Evolutionary conservation across 2,329 filamentous ascomycete species (phyloP), one percentile per base, ranked within the genome.

Genomic region (Colletotrichum spaethianum): DNA sequence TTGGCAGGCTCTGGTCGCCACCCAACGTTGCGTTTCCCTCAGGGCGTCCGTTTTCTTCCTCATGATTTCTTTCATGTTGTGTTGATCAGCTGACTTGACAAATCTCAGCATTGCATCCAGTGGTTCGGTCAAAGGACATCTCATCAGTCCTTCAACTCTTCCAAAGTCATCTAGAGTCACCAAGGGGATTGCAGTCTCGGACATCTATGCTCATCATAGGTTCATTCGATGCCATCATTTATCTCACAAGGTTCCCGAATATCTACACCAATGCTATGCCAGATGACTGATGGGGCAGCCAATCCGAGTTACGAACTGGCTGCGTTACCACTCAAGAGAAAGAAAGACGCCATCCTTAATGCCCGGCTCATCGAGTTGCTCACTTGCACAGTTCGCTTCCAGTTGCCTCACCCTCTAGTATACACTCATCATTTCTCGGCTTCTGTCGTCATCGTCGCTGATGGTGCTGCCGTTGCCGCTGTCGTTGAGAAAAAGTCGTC

Each of bases 181-280:
- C 12, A 4, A 8, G 33, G 18, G 53, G 11, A 23, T 6, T 28
- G 18, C 18, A 16, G 33, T 20, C 7, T 31, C 18, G 8, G 42
- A 52, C 2, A 56, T 14, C 44, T 36, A 44, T 20, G 20, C 52
- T 56, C 28, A 23, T 23, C 53, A 20, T n/a, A 50, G 14, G 31
- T 18, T 50, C 33, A 16, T 57, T 56, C 40, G 20, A 44, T 7
- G 44, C 16, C 62, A 46, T 42, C 63, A 46, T 70, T 46, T 67
- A 56, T 56, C 48, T 23, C 48, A 67, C 67, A 67, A 46, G 31
- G 16, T 61, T n/a, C 31, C 40, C 38, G 42, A 55, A 28, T 44
- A 55, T 61, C 23, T 61, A 61, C 63, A 67, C 48, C 68, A 65
- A 62, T 56, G 63, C 68, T 62, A 70, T 70, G 68, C 68, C 65